Evolutionary conservation across 2,329 filamentous ascomycete species (phyloP).

Genomic region (Pseudogymnoascus sp.): DNA sequence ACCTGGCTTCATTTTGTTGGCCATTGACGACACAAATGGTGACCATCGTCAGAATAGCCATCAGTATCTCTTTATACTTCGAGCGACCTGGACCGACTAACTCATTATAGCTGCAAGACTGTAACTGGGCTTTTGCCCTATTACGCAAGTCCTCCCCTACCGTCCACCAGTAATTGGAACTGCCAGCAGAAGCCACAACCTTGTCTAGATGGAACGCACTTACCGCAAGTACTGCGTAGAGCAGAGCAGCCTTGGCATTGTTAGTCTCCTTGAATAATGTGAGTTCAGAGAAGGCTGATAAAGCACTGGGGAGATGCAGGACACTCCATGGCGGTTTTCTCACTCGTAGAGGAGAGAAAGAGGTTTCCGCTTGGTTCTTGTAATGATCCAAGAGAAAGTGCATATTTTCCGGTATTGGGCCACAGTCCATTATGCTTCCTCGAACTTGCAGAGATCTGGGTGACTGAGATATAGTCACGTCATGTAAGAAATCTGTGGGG

Average conservation of each 20-base stretch:
- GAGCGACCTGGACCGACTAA: too few species aligned
- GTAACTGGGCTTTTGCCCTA: conserved; percentile 29
- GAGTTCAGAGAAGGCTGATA: conserved; percentile 28
- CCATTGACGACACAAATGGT: conserved; percentile 29
- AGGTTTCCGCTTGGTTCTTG: background rate
- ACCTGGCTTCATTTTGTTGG: conserved; percentile 29
- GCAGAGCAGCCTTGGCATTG: conserved; percentile 29
- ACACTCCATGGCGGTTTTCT: conserved; percentile 32
- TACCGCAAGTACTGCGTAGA: conserved; percentile 28
- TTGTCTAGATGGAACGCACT: conserved; percentile 25
- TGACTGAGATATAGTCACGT: background rate
- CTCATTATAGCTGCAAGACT: conserved; percentile 25
- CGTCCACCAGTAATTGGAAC: conserved; percentile 23
- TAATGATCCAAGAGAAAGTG: background rate
- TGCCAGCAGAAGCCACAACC: conserved; percentile 13
- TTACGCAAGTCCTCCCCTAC: conserved; percentile 24
- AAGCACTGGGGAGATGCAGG: conserved; percentile 27
- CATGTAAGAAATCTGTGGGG: background rate
- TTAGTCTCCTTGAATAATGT: conserved; percentile 27
- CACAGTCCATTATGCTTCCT: too few species aligned
- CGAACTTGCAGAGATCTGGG: too few species aligned
- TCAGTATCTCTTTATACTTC: conserved; percentile 34
- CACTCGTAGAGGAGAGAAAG: conserved; percentile 9
- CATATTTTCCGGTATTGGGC: background rate
- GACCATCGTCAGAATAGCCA: conserved; percentile 29